Evolutionary conservation across 805 yeast genomes (phyloP).

Genomic region (Torulaspora maleeae): DNA sequence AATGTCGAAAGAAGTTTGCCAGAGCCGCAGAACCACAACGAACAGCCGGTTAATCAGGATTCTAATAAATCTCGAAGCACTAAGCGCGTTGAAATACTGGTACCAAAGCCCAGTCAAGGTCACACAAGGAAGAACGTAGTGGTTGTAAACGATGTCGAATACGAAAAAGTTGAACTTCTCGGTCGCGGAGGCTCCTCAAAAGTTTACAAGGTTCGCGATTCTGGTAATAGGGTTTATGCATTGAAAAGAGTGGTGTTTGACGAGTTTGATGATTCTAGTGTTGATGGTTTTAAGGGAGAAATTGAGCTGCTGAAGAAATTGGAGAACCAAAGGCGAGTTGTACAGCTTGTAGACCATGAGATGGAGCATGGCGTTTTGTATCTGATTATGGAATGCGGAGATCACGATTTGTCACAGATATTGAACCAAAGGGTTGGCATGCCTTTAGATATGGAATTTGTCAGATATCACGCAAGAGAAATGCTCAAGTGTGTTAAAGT

Average conservation of each 20-base stretch:
- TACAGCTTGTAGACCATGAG: constrained; percentile 69
- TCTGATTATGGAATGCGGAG: constrained; percentile 93
- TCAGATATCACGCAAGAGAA: constrained; percentile 73
- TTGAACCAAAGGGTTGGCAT: constrained; percentile 49
- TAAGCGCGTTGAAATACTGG: constrained; percentile 11
- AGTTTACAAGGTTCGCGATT: constrained; percentile 68
- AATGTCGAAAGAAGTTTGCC: neutral
- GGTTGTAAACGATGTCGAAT: constrained; percentile 54
- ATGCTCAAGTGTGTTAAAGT: constrained; percentile 76
- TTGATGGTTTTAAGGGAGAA: constrained; percentile 83
- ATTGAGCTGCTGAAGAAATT: constrained; percentile 66
- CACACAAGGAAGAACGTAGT: constrained; percentile 23
- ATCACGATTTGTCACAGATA: constrained; percentile 80
- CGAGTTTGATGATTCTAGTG: constrained; percentile 70
- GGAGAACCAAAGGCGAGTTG: constrained; percentile 63
- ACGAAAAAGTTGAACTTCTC: constrained; percentile 68
- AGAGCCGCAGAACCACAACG: neutral
- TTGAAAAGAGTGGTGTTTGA: constrained; percentile 76
- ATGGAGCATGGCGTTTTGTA: constrained; percentile 57
- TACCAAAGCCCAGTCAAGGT: constrained; percentile 9
- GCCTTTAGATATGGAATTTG: constrained; percentile 66
- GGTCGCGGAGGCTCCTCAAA: constrained; percentile 93
- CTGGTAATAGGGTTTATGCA: constrained; percentile 63
- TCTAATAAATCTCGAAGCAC: constrained; percentile 11
- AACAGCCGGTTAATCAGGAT: constrained; percentile 7